Evolutionary conservation across 768 basidiomycete genomes (phyloP).

Genomic region (Leccinum barrowsii): DNA sequence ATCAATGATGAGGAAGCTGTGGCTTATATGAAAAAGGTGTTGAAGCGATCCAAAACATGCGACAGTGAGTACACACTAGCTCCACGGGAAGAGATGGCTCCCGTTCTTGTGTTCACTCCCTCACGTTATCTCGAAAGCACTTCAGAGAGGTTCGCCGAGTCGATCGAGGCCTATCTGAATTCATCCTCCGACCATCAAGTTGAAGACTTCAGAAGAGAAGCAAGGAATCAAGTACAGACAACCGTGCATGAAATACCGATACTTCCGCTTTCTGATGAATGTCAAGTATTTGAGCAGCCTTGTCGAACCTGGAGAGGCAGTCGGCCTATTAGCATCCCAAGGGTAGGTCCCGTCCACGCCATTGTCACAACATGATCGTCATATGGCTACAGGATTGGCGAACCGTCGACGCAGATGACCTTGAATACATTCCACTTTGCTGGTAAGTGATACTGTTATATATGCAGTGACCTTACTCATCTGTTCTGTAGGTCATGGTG

Average conservation of each 20-base stretch:
- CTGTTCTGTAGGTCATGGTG: constrained; percentile 78
- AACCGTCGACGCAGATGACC: constrained; percentile 99
- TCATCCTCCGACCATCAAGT: constrained; percentile 56
- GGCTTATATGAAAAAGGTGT: constrained; percentile 82
- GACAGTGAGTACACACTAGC: constrained; percentile 39
- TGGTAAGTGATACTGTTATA: constrained; percentile 44
- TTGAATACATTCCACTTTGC: constrained; percentile 99
- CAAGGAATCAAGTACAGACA: constrained; percentile 43
- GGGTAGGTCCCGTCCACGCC: constrained; percentile 53
- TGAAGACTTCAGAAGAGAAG: constrained; percentile 37
- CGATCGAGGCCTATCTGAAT: constrained; percentile 75
- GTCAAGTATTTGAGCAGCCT: constrained; percentile 91
- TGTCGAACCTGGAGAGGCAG: constrained; percentile 98
- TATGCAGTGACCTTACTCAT: constrained; percentile 1
- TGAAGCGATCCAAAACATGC: constrained; percentile 65
- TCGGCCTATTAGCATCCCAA: constrained; percentile 93
- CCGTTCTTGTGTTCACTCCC: constrained; percentile 76
- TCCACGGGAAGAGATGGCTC: constrained; percentile 61
- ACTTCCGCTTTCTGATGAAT: constrained; percentile 83
- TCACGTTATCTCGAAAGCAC: constrained; percentile 81
- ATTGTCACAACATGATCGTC: background rate
- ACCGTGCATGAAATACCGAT: constrained; percentile 42
- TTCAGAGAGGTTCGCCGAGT: constrained; percentile 86
- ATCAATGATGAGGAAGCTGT: constrained; percentile 67
- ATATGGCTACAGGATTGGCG: constrained; percentile 69